phyloP scores from a whole-genome alignment of 768 basidiomycete genomes.

The Hemileccinum impolitum region DNA sequence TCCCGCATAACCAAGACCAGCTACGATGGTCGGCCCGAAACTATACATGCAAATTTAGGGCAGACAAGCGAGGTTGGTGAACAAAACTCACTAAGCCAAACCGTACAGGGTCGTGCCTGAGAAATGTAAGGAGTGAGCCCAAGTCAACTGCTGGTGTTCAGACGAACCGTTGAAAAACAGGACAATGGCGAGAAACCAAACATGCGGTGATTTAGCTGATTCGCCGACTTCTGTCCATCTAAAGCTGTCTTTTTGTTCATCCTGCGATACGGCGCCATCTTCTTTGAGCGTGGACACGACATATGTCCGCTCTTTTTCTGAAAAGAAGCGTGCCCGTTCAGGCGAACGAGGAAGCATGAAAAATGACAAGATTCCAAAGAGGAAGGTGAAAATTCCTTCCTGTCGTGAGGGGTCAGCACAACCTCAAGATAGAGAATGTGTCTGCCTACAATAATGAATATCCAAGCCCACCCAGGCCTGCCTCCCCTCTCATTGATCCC shows the following conservation, averaged over 20 bases:
- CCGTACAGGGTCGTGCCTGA: conserved; percentile 14
- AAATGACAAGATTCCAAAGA: conserved; percentile 51
- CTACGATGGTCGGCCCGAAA: conserved; percentile 72
- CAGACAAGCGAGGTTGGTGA: conserved; percentile 30
- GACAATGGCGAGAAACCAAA: conserved; percentile 46
- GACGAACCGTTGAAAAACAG: conserved; percentile 52
- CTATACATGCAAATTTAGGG: conserved; percentile 35
- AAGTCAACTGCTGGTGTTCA: neutral
- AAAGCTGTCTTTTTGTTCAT: conserved; percentile 43
- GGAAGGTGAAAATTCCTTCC: conserved; percentile 62
- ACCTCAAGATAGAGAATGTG: neutral
- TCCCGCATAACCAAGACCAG: conserved; percentile 53
- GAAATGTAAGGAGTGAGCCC: neutral
- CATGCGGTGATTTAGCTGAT: conserved; percentile 51
- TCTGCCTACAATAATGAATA: conserved; percentile 45
- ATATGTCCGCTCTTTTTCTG: conserved; percentile 40
- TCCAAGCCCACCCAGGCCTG: conserved; percentile 59
- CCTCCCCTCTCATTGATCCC: conserved; percentile 51
- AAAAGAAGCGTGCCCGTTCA: conserved; percentile 47
- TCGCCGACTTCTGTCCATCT: conserved; percentile 53
- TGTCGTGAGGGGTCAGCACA: conserved; percentile 5
- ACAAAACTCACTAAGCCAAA: conserved; percentile 20
- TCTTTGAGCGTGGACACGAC: conserved; percentile 29
- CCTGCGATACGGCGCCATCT: conserved; percentile 35
- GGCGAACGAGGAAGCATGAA: conserved; percentile 38